Evolutionary conservation across 345 rosid species (phyloP), one percentile per base, ranked within the genome.

Genomic region (Camelina laxa): DNA sequence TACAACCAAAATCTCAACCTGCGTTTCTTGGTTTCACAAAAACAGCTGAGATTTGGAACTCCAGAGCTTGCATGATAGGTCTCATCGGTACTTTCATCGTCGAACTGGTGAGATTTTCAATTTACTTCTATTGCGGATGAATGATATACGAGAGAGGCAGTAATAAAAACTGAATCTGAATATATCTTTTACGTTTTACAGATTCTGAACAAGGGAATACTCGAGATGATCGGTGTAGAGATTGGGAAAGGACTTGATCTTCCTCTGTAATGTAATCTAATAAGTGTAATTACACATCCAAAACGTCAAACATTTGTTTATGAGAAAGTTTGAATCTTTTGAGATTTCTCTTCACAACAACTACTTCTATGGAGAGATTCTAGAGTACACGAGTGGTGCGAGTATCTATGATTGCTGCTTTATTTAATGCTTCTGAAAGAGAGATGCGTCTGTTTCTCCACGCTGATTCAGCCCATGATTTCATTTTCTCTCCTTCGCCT

Each of bases 31-130:
- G 96, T 16, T 91, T 91, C 65, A 93, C 96, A n/a, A 80, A 65
- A 69, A 87, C 94, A 3, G 98, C 94, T 36, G 92, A 91, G 78
- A 78, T 78, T 75, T 91, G 97, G 97, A 93, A 93, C 77, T 93
- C 98, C 15, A 86, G 96, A 80, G 97, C 97, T 71, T 91, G 97
- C 70, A 93, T 93, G 96, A 88, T 91, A 75, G 97, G 98, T 49
- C 82, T 93, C 70, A 75, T 91, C 13, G 94, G 92, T 9, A 71
- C 64, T 66, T 93, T 89, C 81, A 82, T 93, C 12, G 85, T 87
- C 9, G 97, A 93, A 78, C 68, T 91, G 83, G 97, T 93, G 42
- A 68, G 45, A n/a, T n/a, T n/a, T n/a, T 27, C 56, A 84, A 51
- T 19, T 55, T 44, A 4, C 0, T 22, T 17, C 9, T 35, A 9